phyloP scores from a whole-genome alignment of 306 rosid species.

The Vigna radiata region DNA sequence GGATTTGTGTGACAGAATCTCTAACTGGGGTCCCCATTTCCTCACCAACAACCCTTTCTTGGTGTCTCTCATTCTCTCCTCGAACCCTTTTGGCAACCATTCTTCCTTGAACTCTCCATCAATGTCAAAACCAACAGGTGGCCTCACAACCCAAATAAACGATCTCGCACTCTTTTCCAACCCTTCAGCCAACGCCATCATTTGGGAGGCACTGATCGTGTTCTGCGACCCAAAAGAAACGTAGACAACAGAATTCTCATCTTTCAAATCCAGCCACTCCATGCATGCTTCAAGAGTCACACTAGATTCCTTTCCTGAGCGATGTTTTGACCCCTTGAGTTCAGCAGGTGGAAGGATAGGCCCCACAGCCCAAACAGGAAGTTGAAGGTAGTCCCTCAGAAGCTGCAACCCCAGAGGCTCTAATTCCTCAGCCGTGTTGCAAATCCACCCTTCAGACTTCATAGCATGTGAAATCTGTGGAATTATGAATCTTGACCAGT shows the following conservation, averaged over 20 bases:
- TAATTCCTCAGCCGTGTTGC: constrained; percentile 68
- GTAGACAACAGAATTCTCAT: constrained; percentile 61
- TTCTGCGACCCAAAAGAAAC: constrained; percentile 89
- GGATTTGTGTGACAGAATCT: constrained; percentile 65
- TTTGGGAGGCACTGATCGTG: constrained; percentile 62
- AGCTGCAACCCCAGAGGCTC: constrained; percentile 63
- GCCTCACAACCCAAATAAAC: constrained; percentile 80
- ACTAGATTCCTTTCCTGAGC: constrained; percentile 58
- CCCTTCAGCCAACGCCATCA: constrained; percentile 76
- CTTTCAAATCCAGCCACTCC: constrained; percentile 59
- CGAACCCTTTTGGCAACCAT: constrained; percentile 76
- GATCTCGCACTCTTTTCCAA: constrained; percentile 61
- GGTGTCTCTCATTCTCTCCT: constrained; percentile 55
- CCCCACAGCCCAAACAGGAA: constrained; percentile 62
- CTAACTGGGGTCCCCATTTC: constrained; percentile 85
- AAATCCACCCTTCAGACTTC: constrained; percentile 68
- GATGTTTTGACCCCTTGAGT: constrained; percentile 36
- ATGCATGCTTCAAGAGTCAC: constrained; percentile 55
- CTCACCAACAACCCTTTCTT: constrained; percentile 61
- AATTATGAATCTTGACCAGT: constrained; percentile 59
- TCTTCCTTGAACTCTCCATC: constrained; percentile 57
- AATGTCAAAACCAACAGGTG: constrained; percentile 67
- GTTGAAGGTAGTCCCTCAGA: constrained; percentile 49
- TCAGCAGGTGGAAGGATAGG: constrained; percentile 48
- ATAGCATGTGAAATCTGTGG: constrained; percentile 41